A percentile compares a stretch with the other conserved stretches of the same genome.
Evolutionary conservation across 768 basidiomycete genomes (phyloP).

Genomic region (Nidularia pulvinata): DNA sequence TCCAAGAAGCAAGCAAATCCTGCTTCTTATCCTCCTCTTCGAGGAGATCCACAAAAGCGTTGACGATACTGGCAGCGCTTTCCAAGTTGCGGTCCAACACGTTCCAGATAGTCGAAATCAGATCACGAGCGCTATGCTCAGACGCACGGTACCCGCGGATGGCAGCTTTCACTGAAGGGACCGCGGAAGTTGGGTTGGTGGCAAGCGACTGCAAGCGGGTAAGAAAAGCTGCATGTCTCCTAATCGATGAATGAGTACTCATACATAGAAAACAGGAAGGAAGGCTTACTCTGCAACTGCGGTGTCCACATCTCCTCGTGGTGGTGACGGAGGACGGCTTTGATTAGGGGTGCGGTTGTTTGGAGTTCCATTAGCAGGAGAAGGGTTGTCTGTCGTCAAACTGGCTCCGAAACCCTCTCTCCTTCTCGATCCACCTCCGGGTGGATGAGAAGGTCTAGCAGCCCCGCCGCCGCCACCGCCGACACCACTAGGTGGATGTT

Average conservation of each 20-base stretch:
- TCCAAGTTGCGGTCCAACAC: slow-evolving; percentile 54
- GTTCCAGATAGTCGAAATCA: slow-evolving; percentile 90
- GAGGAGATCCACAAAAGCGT: slow-evolving; percentile 72
- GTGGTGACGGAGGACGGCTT: slow-evolving; percentile 35
- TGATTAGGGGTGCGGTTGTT: slow-evolving; percentile 17
- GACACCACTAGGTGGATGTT: slow-evolving; percentile 1
- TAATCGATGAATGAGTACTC: slow-evolving; percentile 20
- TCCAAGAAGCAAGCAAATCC: slow-evolving; percentile 76
- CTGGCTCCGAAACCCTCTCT: slow-evolving; percentile 63
- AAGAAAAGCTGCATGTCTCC: slow-evolving; percentile 68
- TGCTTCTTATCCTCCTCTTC: slow-evolving; percentile 86
- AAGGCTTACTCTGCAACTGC: slow-evolving; percentile 50
- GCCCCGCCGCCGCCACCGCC: background rate
- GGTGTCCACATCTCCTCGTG: slow-evolving; percentile 51
- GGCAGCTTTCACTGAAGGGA: slow-evolving; percentile 69
- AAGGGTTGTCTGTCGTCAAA: slow-evolving; percentile 39
- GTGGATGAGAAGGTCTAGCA: slow-evolving; percentile 2
- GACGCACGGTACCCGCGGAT: slow-evolving; percentile 76
- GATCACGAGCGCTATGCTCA: slow-evolving; percentile 80
- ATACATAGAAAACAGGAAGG: background rate
- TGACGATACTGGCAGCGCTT: slow-evolving; percentile 72
- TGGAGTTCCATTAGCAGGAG: slow-evolving; percentile 13
- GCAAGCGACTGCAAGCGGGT: slow-evolving; percentile 60
- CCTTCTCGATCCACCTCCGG: slow-evolving; percentile 33
- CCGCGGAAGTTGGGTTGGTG: slow-evolving; percentile 54